These are phyloP conservation scores for Mycena rebaudengoi DNA, from an alignment of 768 basidiomycete genomes.

Conservation along the genomic window DNA sequence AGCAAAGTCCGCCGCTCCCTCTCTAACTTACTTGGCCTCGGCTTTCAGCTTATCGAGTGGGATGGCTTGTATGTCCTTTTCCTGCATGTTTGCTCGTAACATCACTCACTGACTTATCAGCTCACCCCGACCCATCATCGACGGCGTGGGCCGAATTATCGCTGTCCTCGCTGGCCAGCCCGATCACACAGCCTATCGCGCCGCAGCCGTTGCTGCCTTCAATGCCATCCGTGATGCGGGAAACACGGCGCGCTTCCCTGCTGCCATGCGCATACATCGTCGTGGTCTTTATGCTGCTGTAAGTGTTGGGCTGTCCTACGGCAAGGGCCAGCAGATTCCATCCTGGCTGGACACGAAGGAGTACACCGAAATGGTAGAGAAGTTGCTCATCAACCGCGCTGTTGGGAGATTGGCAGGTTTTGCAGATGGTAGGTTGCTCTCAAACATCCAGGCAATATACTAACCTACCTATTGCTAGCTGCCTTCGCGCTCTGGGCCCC, in stretches of 20 bases:
- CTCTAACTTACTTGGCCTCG: not conserved
- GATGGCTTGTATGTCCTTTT: not conserved
- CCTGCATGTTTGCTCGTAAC: not conserved
- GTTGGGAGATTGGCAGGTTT: conserved; percentile 22
- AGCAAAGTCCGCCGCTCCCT: conserved; percentile 2
- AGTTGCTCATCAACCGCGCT: not conserved
- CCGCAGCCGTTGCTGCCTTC: not conserved
- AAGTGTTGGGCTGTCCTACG: conserved; percentile 29
- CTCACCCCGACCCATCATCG: not conserved
- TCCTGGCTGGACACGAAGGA: not conserved
- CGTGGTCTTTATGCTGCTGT: conserved; percentile 4
- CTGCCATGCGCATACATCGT: not conserved
- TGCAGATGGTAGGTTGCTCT: conserved; percentile 14
- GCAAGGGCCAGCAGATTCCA: conserved; percentile 26
- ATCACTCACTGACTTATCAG: not conserved
- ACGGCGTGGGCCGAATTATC: not conserved
- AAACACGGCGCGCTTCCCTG: not conserved
- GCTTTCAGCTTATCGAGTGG: not conserved
- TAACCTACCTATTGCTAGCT: not conserved
- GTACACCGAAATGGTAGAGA: not conserved
- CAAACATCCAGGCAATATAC: not conserved
- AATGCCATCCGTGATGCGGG: not conserved
- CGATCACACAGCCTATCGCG: not conserved
- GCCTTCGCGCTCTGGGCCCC: conserved; percentile 23
- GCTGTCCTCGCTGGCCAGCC: conserved; percentile 4